These are phyloP conservation scores for Geoglossum cookeanum DNA, from an alignment of 2,329 filamentous ascomycete genomes.

Conservation along the genomic window DNA sequence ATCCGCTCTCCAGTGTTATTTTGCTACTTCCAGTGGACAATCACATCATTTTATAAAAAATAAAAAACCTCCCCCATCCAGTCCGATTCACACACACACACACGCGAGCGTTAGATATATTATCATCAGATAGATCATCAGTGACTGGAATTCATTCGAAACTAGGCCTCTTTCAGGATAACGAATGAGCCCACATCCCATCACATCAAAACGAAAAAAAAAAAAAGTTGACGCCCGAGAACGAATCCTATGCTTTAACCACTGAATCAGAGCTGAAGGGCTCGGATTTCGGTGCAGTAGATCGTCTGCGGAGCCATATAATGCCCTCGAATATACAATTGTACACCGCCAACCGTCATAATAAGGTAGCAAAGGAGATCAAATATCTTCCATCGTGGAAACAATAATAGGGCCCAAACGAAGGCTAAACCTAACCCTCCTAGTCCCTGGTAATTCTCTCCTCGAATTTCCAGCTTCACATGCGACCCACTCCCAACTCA, in stretches of 20 bases:
- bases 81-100: no score
- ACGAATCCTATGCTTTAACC: constrained; percentile 49
- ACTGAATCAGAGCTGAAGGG: constrained; percentile 28
- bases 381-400: constrained; percentile 4
- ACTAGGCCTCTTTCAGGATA: not conserved
- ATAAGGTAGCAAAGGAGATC: not conserved
- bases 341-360: not conserved
- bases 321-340: constrained; percentile 5
- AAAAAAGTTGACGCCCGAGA: constrained; percentile 39
- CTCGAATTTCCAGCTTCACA: not conserved
- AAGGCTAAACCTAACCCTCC: no score
- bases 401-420: constrained; percentile 1
- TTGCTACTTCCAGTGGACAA: no score
- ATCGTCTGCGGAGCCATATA: constrained; percentile 36
- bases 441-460: not conserved
- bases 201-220: not conserved
- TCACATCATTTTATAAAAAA: no score
- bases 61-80: no score
- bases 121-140: not conserved
- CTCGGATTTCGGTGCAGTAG: constrained; percentile 46
- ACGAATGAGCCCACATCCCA: not conserved
- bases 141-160: not conserved
- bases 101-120: no score
- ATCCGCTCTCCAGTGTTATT: no score
- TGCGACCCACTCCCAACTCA: not conserved